These are phyloP conservation scores for Lolium perenne DNA, from an alignment of 176 grass and related monocot genomes.

Conservation along the genomic window DNA sequence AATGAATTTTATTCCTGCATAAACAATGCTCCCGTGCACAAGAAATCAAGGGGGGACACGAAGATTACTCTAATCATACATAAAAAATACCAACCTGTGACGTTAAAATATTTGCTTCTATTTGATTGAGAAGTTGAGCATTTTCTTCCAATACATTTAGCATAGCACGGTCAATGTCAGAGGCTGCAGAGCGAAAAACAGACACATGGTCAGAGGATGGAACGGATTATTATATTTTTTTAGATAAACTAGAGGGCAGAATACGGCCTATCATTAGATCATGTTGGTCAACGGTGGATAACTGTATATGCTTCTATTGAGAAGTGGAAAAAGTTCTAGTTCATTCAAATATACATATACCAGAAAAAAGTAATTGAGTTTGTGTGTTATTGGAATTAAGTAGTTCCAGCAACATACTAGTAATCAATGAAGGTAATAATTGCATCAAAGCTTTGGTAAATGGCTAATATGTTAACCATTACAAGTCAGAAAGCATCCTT, in stretches of 20 bases:
- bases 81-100: conserved; percentile 66
- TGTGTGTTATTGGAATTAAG: background rate
- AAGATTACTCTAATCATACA: conserved; percentile 25
- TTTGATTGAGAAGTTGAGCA: conserved; percentile 69
- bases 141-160: conserved; percentile 84
- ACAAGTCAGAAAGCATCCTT: background rate
- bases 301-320: conserved; percentile 19
- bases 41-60: background rate
- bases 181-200: conserved; percentile 51
- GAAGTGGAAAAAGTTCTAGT: background rate
- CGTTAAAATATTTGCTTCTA: conserved; percentile 79
- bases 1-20: conserved; percentile 35
- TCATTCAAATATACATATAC: conserved; percentile 8
- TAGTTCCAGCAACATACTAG: conserved; percentile 4
- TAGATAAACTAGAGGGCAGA: conserved; percentile 6
- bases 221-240: background rate
- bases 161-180: conserved; percentile 67
- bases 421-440: conserved; percentile 12
- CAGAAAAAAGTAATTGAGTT: background rate
- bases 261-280: background rate
- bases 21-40: conserved; percentile 3
- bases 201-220: conserved; percentile 4
- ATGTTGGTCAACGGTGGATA: background rate
- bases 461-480: background rate
- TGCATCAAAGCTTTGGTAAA: conserved; percentile 1